Percentiles rank a stretch among this genome's conserved stretches.
These are phyloP conservation scores for Juglanconis oblonga DNA, from an alignment of 2,329 filamentous ascomycete species.

Conservation along the genomic window DNA sequence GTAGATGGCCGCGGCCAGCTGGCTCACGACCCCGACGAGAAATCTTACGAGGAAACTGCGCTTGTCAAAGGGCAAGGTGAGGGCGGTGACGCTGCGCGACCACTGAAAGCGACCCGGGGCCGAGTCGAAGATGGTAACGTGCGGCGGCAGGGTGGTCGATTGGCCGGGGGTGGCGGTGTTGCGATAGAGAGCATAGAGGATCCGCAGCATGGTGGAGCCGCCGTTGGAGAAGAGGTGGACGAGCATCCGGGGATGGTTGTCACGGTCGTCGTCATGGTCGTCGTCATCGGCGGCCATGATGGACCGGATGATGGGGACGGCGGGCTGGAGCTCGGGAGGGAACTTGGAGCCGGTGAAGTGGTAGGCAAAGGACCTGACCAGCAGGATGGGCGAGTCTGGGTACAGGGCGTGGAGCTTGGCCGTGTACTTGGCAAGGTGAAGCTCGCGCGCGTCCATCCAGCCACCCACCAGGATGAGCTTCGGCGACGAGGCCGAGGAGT, in stretches of 20 bases:
- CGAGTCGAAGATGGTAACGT: slow-evolving; percentile 46
- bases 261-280: no score
- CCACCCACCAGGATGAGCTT: slow-evolving; percentile 45
- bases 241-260: slow-evolving; percentile 34
- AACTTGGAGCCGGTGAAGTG: slow-evolving; percentile 30
- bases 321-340: slow-evolving; percentile 32
- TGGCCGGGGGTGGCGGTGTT: neutral
- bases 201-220: slow-evolving; percentile 40
- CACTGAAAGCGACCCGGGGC: slow-evolving; percentile 44
- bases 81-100: slow-evolving; percentile 35
- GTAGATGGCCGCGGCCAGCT: slow-evolving; percentile 29
- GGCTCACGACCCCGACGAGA: slow-evolving; percentile 31
- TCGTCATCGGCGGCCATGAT: slow-evolving; percentile 24
- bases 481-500: slow-evolving; percentile 28
- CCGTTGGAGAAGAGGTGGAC: slow-evolving; percentile 54
- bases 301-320: slow-evolving; percentile 36
- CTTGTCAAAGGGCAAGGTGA: slow-evolving; percentile 33
- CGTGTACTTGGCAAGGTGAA: slow-evolving; percentile 51
- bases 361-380: slow-evolving; percentile 39
- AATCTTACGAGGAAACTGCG: slow-evolving; percentile 25
- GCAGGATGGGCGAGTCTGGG: slow-evolving; percentile 43
- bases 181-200: slow-evolving; percentile 32
- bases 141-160: slow-evolving; percentile 33
- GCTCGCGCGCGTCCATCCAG: slow-evolving; percentile 51
- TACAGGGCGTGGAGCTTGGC: slow-evolving; percentile 41